Base-by-base conservation (phyloP, 495 filamentous ascomycete species). In the Pyronema domesticum region DNA sequence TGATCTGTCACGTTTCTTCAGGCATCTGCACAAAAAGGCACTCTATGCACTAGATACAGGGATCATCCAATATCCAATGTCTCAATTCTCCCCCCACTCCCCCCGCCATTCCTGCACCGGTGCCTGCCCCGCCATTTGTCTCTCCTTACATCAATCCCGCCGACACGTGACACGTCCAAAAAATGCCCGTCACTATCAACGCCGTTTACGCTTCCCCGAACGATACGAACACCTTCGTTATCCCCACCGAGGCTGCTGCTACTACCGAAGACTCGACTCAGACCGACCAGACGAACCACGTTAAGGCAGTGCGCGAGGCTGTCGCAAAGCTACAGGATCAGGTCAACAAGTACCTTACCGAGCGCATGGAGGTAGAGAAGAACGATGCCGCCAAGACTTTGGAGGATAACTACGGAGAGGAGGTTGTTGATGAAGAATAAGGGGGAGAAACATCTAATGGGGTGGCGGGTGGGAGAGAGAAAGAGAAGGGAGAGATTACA, bases 291-390 rank as follows among this genome's bases (percentile, higher is more conserved):
- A 77, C 76, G 2, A 67, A 72, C 2, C 88, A 91, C 65, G 76
- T 98, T 34, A 56, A 68, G 23, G 69, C 72, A 5, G 75, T 95
- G 1, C 80, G 83, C n/a, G 63, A 71, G 8, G 73, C 78, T 0
- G 72, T 80, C 3, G 66, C 71, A 2, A 60, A 69, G 15, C 62
- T 88, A 7, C 91, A 96, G 60, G 78, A 75, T 14, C 72, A 78
- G 13, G 72, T 95, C 63, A 98, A 98, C 70, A 70, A 68, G 34
- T 86, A 88, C 63, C 72, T 98, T 57, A 98, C 91, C 18, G 68
- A 71, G 57, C 77, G 80, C 39, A 98, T 98, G 89, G 87, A 89
- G 51, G 82, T 85, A 58, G 91, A 95, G 61, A 89, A 86, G 57
- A 65, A 61, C 13, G 61, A 62, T 17, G 74, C 61, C 33, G 62